Base-by-base conservation (phyloP, 768 basidiomycete genomes). In the Ramaria rubella region DNA sequence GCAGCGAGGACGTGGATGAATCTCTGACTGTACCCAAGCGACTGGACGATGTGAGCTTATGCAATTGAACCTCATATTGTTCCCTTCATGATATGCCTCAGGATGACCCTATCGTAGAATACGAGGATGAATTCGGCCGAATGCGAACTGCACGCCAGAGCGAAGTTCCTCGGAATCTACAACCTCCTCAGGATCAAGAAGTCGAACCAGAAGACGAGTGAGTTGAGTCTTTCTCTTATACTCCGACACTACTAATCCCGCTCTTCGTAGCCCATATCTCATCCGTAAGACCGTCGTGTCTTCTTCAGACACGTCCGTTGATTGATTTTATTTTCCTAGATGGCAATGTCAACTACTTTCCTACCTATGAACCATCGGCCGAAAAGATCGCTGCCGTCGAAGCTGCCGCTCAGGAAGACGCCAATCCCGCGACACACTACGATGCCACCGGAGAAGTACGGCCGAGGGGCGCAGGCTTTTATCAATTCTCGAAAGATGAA, bases 51-150 rank as follows among this genome's bases (percentile, higher is more conserved):
- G 76, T 78, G 24, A 55, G 29, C 9, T 4, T 38, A 36, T 59
- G 52, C 45, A 26, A 48, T 26, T 54, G 8, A 14, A 19, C 24
- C 2, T 51, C 1, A 42, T 42, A n/a, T 42, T 17, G 9, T 42
- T n/a, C 4, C 14, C 40, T n/a, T 14, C 5, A 2, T 5, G n/a
- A 17, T 17, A 11, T 4, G 26, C 21, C 23, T 26, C 56, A 89
- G 83, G 77, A 83, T 55, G 90, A 93, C 62, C 88, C 89, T 11
- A 71, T 91, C 29, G 76, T 92, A 5, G 91, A 93, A 67, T 92
- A 91, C 58, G 82, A 86, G 65, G 91, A 94, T 61, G 91, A 93
- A 64, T 90, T 90, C 65, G 90, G 90, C 33, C 82, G 91, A n/a
- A 62, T 81, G 36, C 75, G 89, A 58, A 87, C 79, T 1, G 81